A percentile compares a stretch with the other conserved stretches of the same genome.
phyloP scores from a whole-genome alignment of 2,329 filamentous ascomycete species.

The Hymenoscyphus fraxineus region DNA sequence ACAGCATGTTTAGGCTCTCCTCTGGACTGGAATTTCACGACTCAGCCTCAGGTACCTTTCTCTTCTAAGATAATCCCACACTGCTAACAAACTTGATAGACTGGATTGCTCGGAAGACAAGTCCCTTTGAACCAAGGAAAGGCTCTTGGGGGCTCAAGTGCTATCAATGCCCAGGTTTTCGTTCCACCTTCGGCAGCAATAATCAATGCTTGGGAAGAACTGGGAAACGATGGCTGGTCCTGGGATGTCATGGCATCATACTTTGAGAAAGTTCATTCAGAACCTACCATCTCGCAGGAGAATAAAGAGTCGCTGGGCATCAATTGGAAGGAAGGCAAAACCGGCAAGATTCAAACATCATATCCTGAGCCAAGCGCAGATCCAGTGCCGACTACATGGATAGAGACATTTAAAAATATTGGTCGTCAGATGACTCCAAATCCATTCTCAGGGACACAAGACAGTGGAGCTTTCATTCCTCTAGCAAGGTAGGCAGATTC shows the following conservation, averaged over 20 bases:
- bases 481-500: neutral
- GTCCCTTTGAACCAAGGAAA: slow-evolving; percentile 23
- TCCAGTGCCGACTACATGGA: neutral
- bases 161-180: slow-evolving; percentile 35
- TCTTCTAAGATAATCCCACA: neutral
- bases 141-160: slow-evolving; percentile 34
- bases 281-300: neutral
- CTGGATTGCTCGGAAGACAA: neutral
- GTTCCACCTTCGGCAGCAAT: slow-evolving; percentile 23
- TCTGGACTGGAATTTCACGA: neutral
- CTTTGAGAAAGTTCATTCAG: slow-evolving; percentile 35
- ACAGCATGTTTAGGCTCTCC: neutral
- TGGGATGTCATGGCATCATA: slow-evolving; percentile 39
- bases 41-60: neutral
- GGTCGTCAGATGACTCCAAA: neutral
- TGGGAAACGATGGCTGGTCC: slow-evolving; percentile 37
- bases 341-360: neutral
- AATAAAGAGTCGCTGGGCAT: neutral
- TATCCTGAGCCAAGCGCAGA: neutral
- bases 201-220: slow-evolving; percentile 37
- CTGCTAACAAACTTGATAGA: neutral
- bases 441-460: neutral
- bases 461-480: neutral
- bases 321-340: neutral
- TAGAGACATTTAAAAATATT: neutral